phyloP scores from a whole-genome alignment of 2,329 filamentous ascomycete genomes.

The Calonectria ilicicola region DNA sequence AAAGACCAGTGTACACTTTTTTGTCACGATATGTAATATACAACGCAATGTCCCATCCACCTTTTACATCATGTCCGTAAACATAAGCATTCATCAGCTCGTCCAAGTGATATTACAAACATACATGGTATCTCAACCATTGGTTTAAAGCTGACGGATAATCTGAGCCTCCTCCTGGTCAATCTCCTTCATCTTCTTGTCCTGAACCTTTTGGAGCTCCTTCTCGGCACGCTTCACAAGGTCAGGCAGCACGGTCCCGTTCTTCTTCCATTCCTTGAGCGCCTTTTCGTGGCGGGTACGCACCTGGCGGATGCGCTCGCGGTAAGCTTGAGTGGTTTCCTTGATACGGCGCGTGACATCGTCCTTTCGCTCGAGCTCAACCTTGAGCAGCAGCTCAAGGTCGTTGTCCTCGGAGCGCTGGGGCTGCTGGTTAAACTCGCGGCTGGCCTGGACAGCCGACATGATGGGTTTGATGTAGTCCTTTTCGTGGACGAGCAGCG shows the following conservation, averaged over 20 bases:
- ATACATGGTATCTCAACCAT: background rate
- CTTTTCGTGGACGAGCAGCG: slow-evolving; percentile 56
- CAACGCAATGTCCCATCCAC: slow-evolving; percentile 39
- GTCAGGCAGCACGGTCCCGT: slow-evolving; percentile 57
- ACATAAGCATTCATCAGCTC: background rate
- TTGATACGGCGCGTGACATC: slow-evolving; percentile 57
- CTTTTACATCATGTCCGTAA: slow-evolving; percentile 11
- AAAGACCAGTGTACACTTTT: slow-evolving; percentile 41
- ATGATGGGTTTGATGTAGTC: slow-evolving; percentile 66
- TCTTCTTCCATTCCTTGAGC: slow-evolving; percentile 63
- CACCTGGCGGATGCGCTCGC: slow-evolving; percentile 60
- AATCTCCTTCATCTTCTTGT: slow-evolving; percentile 65
- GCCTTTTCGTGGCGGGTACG: slow-evolving; percentile 61
- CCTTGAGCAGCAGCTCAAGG: slow-evolving; percentile 66
- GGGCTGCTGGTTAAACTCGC: slow-evolving; percentile 72
- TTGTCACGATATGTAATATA: slow-evolving; percentile 44
- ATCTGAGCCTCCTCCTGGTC: slow-evolving; percentile 62
- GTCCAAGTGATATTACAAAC: background rate
- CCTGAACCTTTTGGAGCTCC: slow-evolving; percentile 62
- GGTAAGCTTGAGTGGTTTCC: slow-evolving; percentile 63
- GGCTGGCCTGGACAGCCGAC: slow-evolving; percentile 63
- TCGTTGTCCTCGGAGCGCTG: slow-evolving; percentile 69
- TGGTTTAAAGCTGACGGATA: slow-evolving; percentile 53
- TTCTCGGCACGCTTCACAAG: slow-evolving; percentile 61
- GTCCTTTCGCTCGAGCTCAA: slow-evolving; percentile 65